A percentile compares a stretch with the other conserved stretches of the same genome.
These are phyloP conservation scores for Mucuna pruriens DNA, from an alignment of 306 rosid species.

Conservation along the genomic window DNA sequence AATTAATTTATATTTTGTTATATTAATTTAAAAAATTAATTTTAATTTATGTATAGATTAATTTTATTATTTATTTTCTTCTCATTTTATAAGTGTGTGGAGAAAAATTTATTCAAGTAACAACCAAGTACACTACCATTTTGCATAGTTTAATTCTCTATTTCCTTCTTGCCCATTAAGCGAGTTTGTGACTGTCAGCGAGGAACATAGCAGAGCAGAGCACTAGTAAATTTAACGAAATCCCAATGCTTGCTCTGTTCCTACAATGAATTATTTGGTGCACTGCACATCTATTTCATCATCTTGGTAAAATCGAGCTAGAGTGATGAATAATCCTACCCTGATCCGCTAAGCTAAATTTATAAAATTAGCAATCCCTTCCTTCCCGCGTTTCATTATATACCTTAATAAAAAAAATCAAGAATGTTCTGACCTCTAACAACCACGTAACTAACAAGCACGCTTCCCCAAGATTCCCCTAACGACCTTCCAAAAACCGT, in stretches of 20 bases:
- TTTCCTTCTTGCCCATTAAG: too few relatives aligned
- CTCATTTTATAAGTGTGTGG: too few relatives aligned
- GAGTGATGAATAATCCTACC: not conserved
- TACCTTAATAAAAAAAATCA: not conserved
- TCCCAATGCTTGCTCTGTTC: not conserved
- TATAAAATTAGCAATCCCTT: not conserved
- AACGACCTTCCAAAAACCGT: constrained; percentile 30
- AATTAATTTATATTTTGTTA: too few relatives aligned
- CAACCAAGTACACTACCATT: too few relatives aligned
- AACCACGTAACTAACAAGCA: constrained; percentile 34
- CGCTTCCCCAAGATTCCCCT: constrained; percentile 32
- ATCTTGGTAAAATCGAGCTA: not conserved
- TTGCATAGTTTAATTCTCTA: too few relatives aligned
- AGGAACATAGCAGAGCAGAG: not conserved
- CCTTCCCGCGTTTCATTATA: not conserved
- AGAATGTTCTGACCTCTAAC: constrained; percentile 26
- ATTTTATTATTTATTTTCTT: too few relatives aligned
- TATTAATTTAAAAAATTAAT: too few relatives aligned
- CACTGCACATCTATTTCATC: too few relatives aligned
- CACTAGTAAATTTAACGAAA: not conserved
- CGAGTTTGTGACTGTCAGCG: too few relatives aligned
- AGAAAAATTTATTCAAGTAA: too few relatives aligned
- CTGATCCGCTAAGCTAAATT: not conserved
- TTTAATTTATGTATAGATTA: too few relatives aligned
- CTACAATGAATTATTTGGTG: too few relatives aligned